Conservation (phyloP, 2,329 filamentous ascomycete genomes). For the Cytospora paraplurivora region DNA sequence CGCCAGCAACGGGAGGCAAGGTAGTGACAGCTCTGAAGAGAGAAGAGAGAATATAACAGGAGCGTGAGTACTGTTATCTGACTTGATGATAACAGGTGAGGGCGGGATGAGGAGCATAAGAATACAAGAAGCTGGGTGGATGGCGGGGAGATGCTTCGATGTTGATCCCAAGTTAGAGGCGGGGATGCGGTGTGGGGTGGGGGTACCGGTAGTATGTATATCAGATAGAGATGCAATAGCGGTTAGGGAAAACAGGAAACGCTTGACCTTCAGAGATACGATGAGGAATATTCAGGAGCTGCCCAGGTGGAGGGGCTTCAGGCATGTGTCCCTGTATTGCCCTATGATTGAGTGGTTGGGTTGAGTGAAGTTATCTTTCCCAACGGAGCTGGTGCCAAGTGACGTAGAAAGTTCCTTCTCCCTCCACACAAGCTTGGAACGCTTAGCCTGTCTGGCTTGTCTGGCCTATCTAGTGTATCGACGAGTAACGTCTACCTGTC, state of each 20-base stretch:
- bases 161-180: too few relatives aligned
- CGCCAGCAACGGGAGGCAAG: background rate
- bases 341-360: background rate
- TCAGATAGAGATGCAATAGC: too few relatives aligned
- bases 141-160: background rate
- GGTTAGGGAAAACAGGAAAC: too few relatives aligned
- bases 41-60: background rate
- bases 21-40: background rate
- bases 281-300: background rate
- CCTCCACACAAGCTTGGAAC: too few relatives aligned
- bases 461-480: too few relatives aligned
- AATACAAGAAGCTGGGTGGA: background rate
- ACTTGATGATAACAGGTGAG: background rate
- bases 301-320: too few relatives aligned
- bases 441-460: too few relatives aligned
- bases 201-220: too few relatives aligned
- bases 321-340: background rate
- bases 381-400: background rate
- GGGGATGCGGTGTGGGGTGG: too few relatives aligned
- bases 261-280: too few relatives aligned
- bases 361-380: background rate
- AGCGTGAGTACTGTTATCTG: background rate
- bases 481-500: too few relatives aligned
- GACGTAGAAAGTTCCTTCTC: background rate
- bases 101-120: background rate